phyloP scores from a whole-genome alignment of 306 rosid species.

The Cercis canadensis region DNA sequence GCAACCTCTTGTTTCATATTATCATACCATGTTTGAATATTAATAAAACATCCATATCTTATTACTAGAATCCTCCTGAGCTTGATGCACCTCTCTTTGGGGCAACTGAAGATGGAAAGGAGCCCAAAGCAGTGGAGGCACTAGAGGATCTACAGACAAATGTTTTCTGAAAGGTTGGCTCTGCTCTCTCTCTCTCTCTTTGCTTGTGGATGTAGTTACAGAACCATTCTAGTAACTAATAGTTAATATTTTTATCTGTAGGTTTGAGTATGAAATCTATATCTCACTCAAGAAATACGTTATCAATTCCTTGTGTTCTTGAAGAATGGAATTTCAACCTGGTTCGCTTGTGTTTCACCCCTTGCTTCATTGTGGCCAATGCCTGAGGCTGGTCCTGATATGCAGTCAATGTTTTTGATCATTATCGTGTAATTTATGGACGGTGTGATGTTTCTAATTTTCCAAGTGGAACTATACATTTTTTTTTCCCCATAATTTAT shows the following conservation, averaged over 20 bases:
- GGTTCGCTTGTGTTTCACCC: not conserved
- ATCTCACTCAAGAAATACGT: constrained; percentile 28
- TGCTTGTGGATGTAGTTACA: not conserved
- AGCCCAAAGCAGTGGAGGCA: constrained; percentile 49
- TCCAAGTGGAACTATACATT: not conserved
- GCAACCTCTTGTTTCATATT: constrained; percentile 14
- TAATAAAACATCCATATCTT: constrained; percentile 8
- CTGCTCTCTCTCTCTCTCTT: not conserved
- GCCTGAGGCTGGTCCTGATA: constrained; percentile 12
- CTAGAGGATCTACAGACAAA: constrained; percentile 62
- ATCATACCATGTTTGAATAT: not conserved
- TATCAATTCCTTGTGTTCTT: constrained; percentile 23
- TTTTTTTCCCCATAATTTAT: not conserved
- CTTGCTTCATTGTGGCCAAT: constrained; percentile 5
- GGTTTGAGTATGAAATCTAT: constrained; percentile 31
- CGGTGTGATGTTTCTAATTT: constrained; percentile 3
- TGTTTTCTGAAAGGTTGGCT: constrained; percentile 60
- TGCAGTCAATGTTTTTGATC: not conserved
- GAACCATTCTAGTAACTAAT: not conserved
- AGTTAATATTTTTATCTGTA: constrained; percentile 23
- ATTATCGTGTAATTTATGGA: constrained; percentile 24
- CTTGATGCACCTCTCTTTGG: constrained; percentile 68
- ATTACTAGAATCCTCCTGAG: constrained; percentile 76
- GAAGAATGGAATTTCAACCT: constrained; percentile 25
- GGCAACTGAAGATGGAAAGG: constrained; percentile 58